phyloP scores from a whole-genome alignment of 2,329 filamentous ascomycete species.

The Fusarium keratoplasticum region DNA sequence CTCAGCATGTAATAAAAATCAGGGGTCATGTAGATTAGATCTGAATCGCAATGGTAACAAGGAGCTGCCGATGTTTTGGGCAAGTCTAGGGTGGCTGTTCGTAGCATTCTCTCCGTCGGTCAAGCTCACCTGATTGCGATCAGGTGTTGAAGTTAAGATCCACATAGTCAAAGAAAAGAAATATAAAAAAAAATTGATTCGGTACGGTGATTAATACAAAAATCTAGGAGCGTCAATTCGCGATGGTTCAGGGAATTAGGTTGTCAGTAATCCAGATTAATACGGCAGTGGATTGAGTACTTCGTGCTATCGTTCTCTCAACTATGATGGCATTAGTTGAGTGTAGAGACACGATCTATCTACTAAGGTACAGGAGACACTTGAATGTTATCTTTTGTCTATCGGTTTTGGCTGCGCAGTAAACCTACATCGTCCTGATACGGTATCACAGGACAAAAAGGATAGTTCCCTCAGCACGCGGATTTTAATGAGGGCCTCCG shows the following conservation, averaged over 20 bases:
- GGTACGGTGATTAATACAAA: not conserved
- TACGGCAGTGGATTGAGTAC: not conserved
- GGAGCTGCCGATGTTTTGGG: not conserved
- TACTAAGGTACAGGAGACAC: not conserved
- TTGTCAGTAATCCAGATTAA: not conserved
- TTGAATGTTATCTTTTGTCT: not conserved
- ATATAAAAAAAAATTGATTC: not conserved
- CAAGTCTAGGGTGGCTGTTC: not conserved
- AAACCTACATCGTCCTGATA: not conserved
- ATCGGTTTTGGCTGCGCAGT: not conserved
- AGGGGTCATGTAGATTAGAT: not conserved
- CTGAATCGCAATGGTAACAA: not conserved
- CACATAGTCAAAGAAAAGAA: not conserved
- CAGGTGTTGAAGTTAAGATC: not conserved
- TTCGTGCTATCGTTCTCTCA: not conserved
- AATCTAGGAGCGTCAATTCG: not conserved
- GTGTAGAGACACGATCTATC: not conserved
- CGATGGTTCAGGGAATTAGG: not conserved
- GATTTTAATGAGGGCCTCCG: not conserved
- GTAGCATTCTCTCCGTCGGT: not conserved
- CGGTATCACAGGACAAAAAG: not conserved
- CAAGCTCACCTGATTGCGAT: not conserved
- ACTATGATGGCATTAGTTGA: not conserved
- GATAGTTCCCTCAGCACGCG: not conserved
- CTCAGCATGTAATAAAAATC: not conserved